Percentiles rank a stretch among this genome's conserved stretches.
Evolutionary conservation across 2,329 filamentous ascomycete species (phyloP).

Genomic region (Colletotrichum sp.): DNA sequence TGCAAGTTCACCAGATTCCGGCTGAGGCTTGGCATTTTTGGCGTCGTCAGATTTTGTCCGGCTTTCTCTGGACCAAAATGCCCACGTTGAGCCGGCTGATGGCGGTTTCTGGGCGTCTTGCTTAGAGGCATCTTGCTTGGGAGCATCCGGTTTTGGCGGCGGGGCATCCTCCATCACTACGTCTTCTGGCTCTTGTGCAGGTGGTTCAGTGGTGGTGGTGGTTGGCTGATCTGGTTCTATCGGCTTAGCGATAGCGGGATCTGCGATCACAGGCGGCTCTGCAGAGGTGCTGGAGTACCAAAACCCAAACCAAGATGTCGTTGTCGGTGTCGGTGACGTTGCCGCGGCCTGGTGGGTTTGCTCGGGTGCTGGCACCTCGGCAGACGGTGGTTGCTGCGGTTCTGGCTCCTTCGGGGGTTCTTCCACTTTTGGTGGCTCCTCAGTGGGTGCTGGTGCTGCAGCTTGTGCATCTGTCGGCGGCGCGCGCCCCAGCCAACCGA

Average conservation of each 20-base stretch:
- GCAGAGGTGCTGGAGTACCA: conserved; percentile 35
- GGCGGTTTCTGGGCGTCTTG: conserved; percentile 39
- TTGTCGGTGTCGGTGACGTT: conserved; percentile 25
- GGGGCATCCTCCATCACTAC: conserved; percentile 49
- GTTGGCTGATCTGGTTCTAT: conserved; percentile 12
- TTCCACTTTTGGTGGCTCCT: conserved; percentile 13
- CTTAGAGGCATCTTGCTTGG: conserved; percentile 25
- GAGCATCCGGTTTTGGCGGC: conserved; percentile 26
- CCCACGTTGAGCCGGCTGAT: conserved; percentile 73
- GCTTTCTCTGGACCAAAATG: conserved; percentile 76
- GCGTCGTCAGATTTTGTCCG: conserved; percentile 39
- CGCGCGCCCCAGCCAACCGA: conserved; percentile 55
- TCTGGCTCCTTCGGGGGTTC: conserved; percentile 19
- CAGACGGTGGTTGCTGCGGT: background rate
- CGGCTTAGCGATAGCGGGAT: conserved; percentile 9
- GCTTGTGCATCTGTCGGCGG: conserved; percentile 17
- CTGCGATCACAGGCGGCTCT: background rate
- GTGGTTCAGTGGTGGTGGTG: conserved; percentile 8
- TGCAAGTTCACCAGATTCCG: conserved; percentile 58
- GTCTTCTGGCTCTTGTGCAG: conserved; percentile 40
- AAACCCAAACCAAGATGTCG: conserved; percentile 46
- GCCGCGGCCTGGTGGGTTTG: conserved; percentile 22
- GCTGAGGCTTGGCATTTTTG: conserved; percentile 23
- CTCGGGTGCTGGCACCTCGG: background rate
- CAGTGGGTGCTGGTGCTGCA: background rate